Evolutionary conservation across 805 yeast genomes (phyloP).

Genomic region (Sugiyamaella smithiae): DNA sequence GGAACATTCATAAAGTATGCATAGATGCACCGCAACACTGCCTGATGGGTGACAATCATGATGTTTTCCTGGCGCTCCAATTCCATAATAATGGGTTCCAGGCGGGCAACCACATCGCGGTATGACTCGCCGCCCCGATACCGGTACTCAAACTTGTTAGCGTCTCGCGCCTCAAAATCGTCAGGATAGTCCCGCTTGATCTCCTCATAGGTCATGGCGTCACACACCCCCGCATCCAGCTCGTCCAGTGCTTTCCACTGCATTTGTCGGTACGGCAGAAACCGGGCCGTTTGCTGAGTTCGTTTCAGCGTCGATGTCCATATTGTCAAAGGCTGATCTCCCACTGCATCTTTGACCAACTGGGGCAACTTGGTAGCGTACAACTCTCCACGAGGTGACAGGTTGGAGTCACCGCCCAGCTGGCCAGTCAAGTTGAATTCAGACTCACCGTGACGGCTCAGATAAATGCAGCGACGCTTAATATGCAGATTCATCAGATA

Average conservation of each 20-base stretch:
- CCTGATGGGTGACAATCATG: constrained; percentile 94
- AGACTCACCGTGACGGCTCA: constrained; percentile 95
- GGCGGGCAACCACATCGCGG: constrained; percentile 87
- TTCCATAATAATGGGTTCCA: constrained; percentile 98
- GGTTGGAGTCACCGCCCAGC: constrained; percentile 91
- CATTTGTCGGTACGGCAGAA: constrained; percentile 73
- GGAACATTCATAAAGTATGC: constrained; percentile 99
- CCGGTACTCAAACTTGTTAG: constrained; percentile 90
- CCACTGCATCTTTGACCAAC: constrained; percentile 60
- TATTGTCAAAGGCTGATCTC: constrained; percentile 63
- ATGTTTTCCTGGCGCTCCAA: constrained; percentile 95
- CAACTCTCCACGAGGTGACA: constrained; percentile 78
- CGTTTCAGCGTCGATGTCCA: constrained; percentile 94
- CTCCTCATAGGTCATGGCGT: constrained; percentile 94
- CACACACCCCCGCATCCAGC: constrained; percentile 96
- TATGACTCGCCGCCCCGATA: constrained; percentile 97
- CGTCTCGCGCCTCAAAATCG: constrained; percentile 94
- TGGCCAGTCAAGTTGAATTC: constrained; percentile 89
- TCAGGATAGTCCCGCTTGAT: constrained; percentile 83
- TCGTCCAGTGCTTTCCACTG: constrained; percentile 98
- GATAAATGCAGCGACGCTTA: constrained; percentile 88
- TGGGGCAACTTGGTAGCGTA: constrained; percentile 82
- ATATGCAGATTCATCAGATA: constrained; percentile 94
- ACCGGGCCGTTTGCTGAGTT: constrained; percentile 89
- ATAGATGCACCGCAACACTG: constrained; percentile 91